A percentile compares a stretch with the other conserved stretches of the same genome.
Evolutionary conservation across 805 yeast species (phyloP).

Genomic region (Ogataea methanolica): DNA sequence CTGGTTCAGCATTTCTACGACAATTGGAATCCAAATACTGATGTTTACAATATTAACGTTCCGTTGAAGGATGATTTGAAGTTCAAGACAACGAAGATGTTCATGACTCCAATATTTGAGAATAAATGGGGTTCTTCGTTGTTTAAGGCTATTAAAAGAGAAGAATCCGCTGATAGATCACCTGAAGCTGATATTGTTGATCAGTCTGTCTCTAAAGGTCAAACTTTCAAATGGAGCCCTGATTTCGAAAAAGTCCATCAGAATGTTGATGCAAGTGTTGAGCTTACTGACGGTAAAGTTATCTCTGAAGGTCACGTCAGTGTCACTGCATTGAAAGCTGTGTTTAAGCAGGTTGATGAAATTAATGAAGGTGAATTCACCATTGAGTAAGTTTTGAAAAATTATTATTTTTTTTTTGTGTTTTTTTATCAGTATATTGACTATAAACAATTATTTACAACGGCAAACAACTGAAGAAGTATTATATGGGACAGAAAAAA

Average conservation of each 20-base stretch:
- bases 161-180: conserved; percentile 3
- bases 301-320: conserved; percentile 58
- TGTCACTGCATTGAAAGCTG: conserved; percentile 70
- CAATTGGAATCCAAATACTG: conserved; percentile 56
- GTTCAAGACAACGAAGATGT: conserved; percentile 53
- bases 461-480: too few relatives aligned
- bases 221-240: conserved; percentile 78
- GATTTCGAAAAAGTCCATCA: conserved; percentile 66
- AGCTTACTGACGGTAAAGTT: conserved; percentile 65
- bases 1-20: conserved; percentile 54
- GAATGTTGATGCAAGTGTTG: conserved; percentile 37
- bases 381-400: conserved; percentile 35
- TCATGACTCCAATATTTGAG: conserved; percentile 73
- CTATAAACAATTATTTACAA: too few relatives aligned
- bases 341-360: conserved; percentile 51
- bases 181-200: conserved; percentile 43
- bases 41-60: conserved; percentile 77
- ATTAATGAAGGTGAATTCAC: conserved; percentile 51
- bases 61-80: conserved; percentile 61
- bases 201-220: conserved; percentile 35
- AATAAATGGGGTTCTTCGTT: conserved; percentile 62
- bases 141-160: conserved; percentile 8
- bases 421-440: neutral
- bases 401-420: neutral
- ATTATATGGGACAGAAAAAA: too few relatives aligned